Percentiles rank a stretch among this genome's conserved stretches.
Conservation (phyloP, 352 stramenopile species). For the Thalassiosira hispida region DNA sequence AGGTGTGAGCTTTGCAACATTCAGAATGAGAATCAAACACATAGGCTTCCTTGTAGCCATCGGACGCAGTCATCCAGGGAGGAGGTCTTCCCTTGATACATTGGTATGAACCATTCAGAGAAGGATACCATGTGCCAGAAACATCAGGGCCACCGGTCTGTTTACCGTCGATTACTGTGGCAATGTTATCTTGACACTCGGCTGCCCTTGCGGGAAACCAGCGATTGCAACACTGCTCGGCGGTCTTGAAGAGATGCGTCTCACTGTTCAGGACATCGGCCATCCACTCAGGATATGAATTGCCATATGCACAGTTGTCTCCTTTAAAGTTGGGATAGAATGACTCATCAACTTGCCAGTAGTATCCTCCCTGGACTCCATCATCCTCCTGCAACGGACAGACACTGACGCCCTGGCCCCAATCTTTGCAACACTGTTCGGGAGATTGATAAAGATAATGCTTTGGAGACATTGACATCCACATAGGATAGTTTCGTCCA, state of each 20-base stretch:
- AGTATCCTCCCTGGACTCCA: conserved; percentile 24
- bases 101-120: conserved; percentile 6
- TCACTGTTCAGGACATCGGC: conserved; percentile 9
- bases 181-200: conserved; percentile 23
- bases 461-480: conserved; percentile 17
- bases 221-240: conserved; percentile 10
- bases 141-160: not conserved
- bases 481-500: conserved; percentile 31
- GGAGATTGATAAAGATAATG: conserved; percentile 28
- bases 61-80: conserved; percentile 3
- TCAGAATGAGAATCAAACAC: conserved; percentile 34
- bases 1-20: conserved; percentile 22
- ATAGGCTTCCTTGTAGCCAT: conserved; percentile 8
- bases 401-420: not conserved
- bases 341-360: conserved; percentile 9
- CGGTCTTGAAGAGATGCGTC: conserved; percentile 22
- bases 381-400: conserved; percentile 21
- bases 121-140: conserved; percentile 25
- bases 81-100: conserved; percentile 22
- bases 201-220: conserved; percentile 5
- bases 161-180: not conserved
- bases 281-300: conserved; percentile 34
- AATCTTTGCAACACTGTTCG: conserved; percentile 18
- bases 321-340: conserved; percentile 32
- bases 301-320: conserved; percentile 7